These are phyloP conservation scores for Trametes coccinea DNA, from an alignment of 768 basidiomycete species.

Conservation along the genomic window DNA sequence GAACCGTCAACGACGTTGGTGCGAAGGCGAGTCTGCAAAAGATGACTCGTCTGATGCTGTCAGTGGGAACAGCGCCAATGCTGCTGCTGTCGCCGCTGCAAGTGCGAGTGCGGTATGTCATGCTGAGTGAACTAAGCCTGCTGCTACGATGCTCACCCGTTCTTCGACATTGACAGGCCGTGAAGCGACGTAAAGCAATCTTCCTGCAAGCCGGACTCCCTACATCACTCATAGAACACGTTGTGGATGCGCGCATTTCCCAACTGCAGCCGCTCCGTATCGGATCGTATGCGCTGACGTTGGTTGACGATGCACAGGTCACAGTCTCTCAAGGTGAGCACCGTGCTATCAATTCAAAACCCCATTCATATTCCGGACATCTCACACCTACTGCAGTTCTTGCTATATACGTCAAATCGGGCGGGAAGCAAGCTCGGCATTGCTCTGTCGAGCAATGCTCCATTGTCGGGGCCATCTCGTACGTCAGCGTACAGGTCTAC, in stretches of 20 bases:
- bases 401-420: neutral
- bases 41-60: no score
- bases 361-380: neutral
- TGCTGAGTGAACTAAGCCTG: no score
- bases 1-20: no score
- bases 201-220: neutral
- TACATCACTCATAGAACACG: neutral
- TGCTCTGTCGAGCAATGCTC: neutral
- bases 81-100: no score
- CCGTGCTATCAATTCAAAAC: neutral
- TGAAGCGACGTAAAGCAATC: neutral
- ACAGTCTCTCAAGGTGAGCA: neutral
- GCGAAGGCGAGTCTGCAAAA: no score
- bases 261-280: neutral
- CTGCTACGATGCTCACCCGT: no score
- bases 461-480: neutral
- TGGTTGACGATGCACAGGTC: neutral
- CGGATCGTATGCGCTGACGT: neutral
- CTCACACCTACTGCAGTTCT: neutral
- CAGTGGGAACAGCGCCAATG: no score
- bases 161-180: neutral
- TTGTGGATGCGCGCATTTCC: neutral
- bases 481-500: neutral
- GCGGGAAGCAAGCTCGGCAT: neutral
- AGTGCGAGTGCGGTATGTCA: no score